A percentile compares a stretch with the other conserved stretches of the same genome.
These are phyloP conservation scores for Clitopilus hobsonii DNA, from an alignment of 768 basidiomycete genomes.

Conservation along the genomic window DNA sequence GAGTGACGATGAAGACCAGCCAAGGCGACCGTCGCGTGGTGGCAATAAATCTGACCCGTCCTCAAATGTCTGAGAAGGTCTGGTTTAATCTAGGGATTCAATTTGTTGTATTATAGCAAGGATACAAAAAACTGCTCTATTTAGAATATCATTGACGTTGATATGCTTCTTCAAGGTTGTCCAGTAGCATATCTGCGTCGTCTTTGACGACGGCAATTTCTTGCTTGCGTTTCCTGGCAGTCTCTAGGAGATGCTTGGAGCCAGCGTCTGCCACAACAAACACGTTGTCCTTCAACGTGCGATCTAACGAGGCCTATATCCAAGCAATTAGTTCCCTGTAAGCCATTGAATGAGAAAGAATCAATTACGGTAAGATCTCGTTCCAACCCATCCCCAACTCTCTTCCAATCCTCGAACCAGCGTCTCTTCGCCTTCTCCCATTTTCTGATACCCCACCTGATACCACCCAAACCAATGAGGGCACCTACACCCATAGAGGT, in stretches of 20 bases:
- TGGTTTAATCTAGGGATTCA: neutral
- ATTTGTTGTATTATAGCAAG: neutral
- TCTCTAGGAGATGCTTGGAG: conserved; percentile 37
- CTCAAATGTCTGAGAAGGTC: conserved; percentile 5
- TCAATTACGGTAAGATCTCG: conserved; percentile 57
- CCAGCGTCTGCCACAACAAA: conserved; percentile 46
- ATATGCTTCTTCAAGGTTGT: conserved; percentile 20
- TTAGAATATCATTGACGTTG: neutral
- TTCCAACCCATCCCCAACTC: conserved; percentile 57
- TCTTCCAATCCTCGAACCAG: conserved; percentile 66
- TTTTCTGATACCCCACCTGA: conserved; percentile 59
- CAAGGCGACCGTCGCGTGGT: conserved; percentile 4
- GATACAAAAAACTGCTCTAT: neutral
- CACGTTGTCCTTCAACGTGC: conserved; percentile 48
- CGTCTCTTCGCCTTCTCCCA: conserved; percentile 66
- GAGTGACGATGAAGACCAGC: conserved; percentile 28
- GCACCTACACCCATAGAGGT: conserved; percentile 60
- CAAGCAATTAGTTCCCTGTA: conserved; percentile 4
- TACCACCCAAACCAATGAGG: conserved; percentile 40
- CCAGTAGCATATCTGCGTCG: conserved; percentile 36
- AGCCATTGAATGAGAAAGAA: neutral
- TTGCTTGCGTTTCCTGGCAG: conserved; percentile 34
- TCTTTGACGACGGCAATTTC: conserved; percentile 40
- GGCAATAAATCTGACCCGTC: conserved; percentile 18
- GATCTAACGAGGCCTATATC: conserved; percentile 39